Evolutionary conservation across 495 filamentous ascomycete species (phyloP), one percentile per base, ranked within the genome.

Genomic region (Hypomontagnella monticulosa): DNA sequence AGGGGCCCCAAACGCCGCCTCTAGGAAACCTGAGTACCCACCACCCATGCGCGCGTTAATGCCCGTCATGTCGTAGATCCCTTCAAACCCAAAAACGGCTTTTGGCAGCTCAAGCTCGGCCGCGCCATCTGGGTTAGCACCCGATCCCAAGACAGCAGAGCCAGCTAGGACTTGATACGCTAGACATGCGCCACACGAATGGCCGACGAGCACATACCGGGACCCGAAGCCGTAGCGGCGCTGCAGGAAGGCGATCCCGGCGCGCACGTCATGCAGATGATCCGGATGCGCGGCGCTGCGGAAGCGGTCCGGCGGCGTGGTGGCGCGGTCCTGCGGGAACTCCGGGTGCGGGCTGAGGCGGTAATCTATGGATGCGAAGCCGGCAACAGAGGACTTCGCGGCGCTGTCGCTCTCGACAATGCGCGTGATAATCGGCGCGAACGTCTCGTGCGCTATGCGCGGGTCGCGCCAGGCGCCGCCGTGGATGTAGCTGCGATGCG

Each of bases 381-480:
- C 90, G 2, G 82, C 80, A 44, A 94, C 82, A 20, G 76, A 59
- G 15, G 59, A 57, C 1, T 30, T 52, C 27, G 40, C 38, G 1
- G 68, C 18, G 44, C 40, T 56, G 3, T 66, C 68, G 20, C 70
- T 69, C 36, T 71, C 51, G 53, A 80, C 72, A 16, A 89, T 79
- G 56, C 78, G 75, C 10, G 74, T 66, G 41, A 84, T 72, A 11
- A 81, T 77, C 4, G 80, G 76, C 18, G 73, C 63, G 60, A 89
- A 85, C n/a, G 77, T 76, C 5, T 77, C 60, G 14, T 84, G 75
- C 51, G 80, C 84, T 16, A 88, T 74, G 44, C 72, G 73, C 43
- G 92, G 92, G 70, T 96, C 93, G 57, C 91, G 85, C 91, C 91
- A 97, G 69, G 90, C 93, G 69, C 93, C 93, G 67, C 93, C 92